A percentile compares a stretch with the other conserved stretches of the same genome.
Evolutionary conservation across 805 yeast genomes (phyloP).

Genomic region (Priceomyces melissophilus): DNA sequence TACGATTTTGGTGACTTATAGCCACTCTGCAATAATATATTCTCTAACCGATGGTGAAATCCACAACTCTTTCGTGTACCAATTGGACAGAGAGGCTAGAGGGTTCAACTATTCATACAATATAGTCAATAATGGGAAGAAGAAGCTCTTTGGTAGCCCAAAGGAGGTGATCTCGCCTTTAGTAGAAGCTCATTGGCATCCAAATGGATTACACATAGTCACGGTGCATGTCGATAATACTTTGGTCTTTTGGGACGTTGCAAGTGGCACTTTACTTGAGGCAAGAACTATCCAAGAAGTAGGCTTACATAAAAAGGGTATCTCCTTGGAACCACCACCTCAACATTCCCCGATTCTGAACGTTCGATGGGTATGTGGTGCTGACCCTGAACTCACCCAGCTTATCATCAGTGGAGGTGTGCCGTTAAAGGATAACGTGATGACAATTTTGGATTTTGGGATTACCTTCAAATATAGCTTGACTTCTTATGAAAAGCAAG

Average conservation of each 20-base stretch:
- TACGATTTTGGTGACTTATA: conserved; percentile 67
- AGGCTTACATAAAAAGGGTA: conserved; percentile 55
- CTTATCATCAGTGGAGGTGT: conserved; percentile 70
- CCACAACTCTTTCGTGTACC: conserved; percentile 57
- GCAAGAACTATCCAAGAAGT: conserved; percentile 72
- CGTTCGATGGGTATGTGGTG: conserved; percentile 74
- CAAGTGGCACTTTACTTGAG: conserved; percentile 66
- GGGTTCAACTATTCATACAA: conserved; percentile 43
- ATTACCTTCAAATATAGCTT: conserved; percentile 72
- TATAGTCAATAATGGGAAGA: conserved; percentile 37
- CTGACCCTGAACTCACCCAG: conserved; percentile 77
- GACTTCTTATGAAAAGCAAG: conserved; percentile 82
- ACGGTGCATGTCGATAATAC: conserved; percentile 82
- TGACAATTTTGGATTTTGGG: conserved; percentile 69
- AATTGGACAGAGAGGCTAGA: conserved; percentile 62
- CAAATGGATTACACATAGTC: conserved; percentile 82
- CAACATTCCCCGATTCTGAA: conserved; percentile 44
- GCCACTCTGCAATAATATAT: conserved; percentile 64
- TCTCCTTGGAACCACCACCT: conserved; percentile 16
- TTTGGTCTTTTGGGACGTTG: conserved; percentile 89
- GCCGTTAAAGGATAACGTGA: conserved; percentile 25
- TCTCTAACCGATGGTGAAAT: conserved; percentile 59
- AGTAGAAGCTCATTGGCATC: conserved; percentile 74
- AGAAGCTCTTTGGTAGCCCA: conserved; percentile 35
- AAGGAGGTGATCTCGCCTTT: conserved; percentile 32